These are phyloP conservation scores for Colletotrichum sp. DNA, from an alignment of 2,329 filamentous ascomycete genomes.

Conservation along the genomic window DNA sequence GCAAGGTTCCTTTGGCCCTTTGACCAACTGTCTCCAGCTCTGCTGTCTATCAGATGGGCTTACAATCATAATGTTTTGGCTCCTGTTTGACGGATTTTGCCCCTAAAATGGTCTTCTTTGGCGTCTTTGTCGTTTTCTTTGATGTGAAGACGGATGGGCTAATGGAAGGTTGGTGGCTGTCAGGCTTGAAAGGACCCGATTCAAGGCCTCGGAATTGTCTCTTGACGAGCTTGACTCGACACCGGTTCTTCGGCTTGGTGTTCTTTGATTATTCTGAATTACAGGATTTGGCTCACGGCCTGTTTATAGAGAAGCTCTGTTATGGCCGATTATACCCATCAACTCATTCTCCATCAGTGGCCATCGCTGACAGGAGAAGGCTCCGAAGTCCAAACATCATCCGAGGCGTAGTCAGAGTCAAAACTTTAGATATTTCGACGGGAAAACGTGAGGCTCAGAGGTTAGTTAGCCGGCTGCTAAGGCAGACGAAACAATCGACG, in stretches of 20 bases:
- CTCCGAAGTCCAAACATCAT: neutral
- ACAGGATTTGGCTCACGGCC: neutral
- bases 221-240: neutral
- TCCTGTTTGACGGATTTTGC: neutral
- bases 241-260: neutral
- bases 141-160: neutral
- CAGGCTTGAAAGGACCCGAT: neutral
- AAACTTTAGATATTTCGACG: neutral
- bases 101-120: neutral
- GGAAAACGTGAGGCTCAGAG: neutral
- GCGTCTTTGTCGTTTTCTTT: neutral
- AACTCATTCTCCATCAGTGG: neutral
- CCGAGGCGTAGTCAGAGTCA: neutral
- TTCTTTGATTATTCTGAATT: neutral
- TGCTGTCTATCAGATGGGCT: neutral
- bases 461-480: neutral
- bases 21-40: neutral
- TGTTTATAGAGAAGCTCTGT: neutral
- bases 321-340: neutral
- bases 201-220: neutral
- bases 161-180: neutral
- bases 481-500: conserved; percentile 1
- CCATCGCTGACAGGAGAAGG: neutral
- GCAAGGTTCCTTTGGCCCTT: neutral
- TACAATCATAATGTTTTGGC: neutral